Evolutionary conservation across 2,329 filamentous ascomycete species (phyloP).

Genomic region (Sarocladium strictum): DNA sequence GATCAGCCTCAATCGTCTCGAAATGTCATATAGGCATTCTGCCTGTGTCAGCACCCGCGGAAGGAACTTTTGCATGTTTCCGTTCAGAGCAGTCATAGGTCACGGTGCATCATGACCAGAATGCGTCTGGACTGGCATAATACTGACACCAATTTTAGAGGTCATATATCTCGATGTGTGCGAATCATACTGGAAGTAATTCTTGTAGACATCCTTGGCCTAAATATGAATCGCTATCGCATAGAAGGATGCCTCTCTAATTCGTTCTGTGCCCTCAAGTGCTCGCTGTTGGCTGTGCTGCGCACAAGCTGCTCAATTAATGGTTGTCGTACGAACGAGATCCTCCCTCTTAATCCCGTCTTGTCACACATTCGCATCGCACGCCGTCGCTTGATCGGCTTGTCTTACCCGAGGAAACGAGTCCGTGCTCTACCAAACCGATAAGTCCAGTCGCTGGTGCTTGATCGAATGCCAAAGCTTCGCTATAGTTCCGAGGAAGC

Average conservation of each 20-base stretch:
- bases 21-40: background rate
- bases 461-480: too few species aligned
- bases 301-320: background rate
- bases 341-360: background rate
- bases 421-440: background rate
- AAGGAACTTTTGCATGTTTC: background rate
- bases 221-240: too few species aligned
- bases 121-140: too few species aligned
- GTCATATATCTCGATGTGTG: too few species aligned
- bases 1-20: background rate
- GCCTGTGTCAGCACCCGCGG: background rate
- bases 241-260: background rate
- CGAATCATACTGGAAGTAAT: too few species aligned
- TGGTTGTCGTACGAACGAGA: background rate
- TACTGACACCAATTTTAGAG: too few species aligned
- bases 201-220: too few species aligned
- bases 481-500: too few species aligned
- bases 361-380: background rate
- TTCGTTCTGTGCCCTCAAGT: background rate
- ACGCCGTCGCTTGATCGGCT: background rate
- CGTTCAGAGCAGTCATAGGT: too few species aligned
- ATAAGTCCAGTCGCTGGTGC: too few species aligned
- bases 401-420: constrained; percentile 2
- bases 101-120: too few species aligned
- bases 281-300: background rate